Evolutionary conservation across 1,139 yeast genomes (phyloP), one percentile per base, ranked within the genome.

Genomic region (Suhomyces atakaporum): DNA sequence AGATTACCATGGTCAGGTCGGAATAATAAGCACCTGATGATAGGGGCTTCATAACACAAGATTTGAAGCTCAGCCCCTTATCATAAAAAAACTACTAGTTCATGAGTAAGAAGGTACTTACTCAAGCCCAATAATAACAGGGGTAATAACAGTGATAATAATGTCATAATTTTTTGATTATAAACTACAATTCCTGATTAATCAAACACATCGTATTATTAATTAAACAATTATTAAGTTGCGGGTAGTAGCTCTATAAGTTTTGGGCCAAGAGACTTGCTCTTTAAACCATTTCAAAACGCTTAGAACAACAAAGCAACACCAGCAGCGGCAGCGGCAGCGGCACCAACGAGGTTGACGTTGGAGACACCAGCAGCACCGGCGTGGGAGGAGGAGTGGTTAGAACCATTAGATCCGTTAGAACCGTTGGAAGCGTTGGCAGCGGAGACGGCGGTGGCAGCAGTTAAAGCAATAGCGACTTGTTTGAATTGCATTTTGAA

Each of bases 281-380:
- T 33, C 41, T 35, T 15, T 31, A 25, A 34, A 29, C 35, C 28
- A 16, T 24, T 32, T 35, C 36, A 31, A 9, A 28, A 11, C 11
- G 47, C 61, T 63, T 66, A 66, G 53, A 66, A 62, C 51, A 66
- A 63, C 53, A 66, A 61, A 57, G 73, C 71, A 56, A 66, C 66
- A 60, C 69, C 73, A 50, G 71, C 73, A 38, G 72, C 73, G 36
- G 70, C 69, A 45, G 66, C 69, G 44, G 68, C 70, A 48, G 69
- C 68, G 35, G 64, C 66, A 49, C 69, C 67, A 44, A 59, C 38
- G 28, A 42, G 24, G 45, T 40, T 42, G 31, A 37, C 40, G 39
- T 31, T 33, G 35, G 41, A 16, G 29, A 37, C 43, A 35, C 38
- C 50, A 31, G 46, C 66, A 36, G 53, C 53, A 39, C 51, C 54